These are phyloP conservation scores for Erigeron philadelphicus DNA, from an alignment of 140 eudicot species.

Conservation along the genomic window DNA sequence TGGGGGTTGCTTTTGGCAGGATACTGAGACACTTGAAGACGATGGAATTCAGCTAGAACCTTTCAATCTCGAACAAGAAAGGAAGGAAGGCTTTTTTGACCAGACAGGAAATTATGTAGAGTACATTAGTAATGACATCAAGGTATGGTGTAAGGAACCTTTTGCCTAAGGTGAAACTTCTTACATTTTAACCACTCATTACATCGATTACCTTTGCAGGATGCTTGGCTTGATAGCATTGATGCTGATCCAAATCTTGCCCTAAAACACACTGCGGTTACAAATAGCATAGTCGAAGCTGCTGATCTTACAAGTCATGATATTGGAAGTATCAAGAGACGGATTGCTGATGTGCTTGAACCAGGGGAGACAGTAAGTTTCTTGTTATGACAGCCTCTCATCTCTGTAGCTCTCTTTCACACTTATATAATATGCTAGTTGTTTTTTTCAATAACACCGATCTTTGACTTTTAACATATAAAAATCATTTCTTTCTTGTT, in stretches of 20 bases:
- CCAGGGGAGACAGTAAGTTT: slow-evolving; percentile 81
- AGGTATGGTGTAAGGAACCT: slow-evolving; percentile 42
- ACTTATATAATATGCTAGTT: not conserved
- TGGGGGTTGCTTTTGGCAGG: slow-evolving; percentile 48
- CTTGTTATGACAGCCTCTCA: slow-evolving; percentile 15
- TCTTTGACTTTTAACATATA: too few species aligned
- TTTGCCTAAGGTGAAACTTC: not conserved
- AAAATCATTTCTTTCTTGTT: too few species aligned
- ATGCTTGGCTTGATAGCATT: slow-evolving; percentile 96
- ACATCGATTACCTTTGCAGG: slow-evolving; percentile 47
- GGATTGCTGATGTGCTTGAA: slow-evolving; percentile 80
- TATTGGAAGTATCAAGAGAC: slow-evolving; percentile 76
- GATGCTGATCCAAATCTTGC: slow-evolving; percentile 43
- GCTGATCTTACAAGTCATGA: slow-evolving; percentile 59
- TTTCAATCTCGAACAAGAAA: slow-evolving; percentile 69
- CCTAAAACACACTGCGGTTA: slow-evolving; percentile 25
- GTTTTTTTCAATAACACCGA: not conserved
- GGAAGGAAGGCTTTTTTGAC: slow-evolving; percentile 67
- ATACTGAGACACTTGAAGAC: slow-evolving; percentile 56
- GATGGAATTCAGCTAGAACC: slow-evolving; percentile 80
- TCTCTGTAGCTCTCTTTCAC: not conserved
- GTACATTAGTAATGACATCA: slow-evolving; percentile 55
- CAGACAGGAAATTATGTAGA: slow-evolving; percentile 75
- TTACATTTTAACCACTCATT: slow-evolving; percentile 13
- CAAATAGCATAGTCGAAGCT: slow-evolving; percentile 39